Conservation (phyloP, 1,139 yeast genomes). For the Magnusiomyces suaveolens region DNA sequence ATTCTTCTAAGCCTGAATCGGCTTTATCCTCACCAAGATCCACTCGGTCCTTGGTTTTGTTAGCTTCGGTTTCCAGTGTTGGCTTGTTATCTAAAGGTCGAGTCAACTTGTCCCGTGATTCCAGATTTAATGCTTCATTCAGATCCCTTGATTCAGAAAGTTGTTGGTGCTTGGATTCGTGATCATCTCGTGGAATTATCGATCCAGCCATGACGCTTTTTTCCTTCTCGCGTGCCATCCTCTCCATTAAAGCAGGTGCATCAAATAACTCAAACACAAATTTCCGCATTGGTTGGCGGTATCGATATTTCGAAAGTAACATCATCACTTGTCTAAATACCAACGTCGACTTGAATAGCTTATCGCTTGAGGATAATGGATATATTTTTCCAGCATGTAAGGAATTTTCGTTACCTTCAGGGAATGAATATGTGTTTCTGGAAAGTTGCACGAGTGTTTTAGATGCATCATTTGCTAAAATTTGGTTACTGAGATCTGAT, state of each 20-base stretch:
- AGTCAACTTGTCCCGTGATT: neutral
- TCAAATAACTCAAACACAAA: constrained; percentile 63
- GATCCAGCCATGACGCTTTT: neutral
- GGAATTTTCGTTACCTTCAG: neutral
- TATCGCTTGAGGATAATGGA: neutral
- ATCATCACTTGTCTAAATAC: constrained; percentile 53
- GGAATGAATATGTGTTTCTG: constrained; percentile 23
- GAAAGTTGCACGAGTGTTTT: constrained; percentile 52
- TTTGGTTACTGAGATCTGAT: constrained; percentile 54
- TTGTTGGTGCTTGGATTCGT: neutral
- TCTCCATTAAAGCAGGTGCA: constrained; percentile 48
- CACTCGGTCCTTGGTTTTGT: neutral
- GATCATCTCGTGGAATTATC: neutral
- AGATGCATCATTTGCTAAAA: constrained; percentile 55
- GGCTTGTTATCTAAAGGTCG: neutral
- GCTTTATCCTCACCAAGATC: neutral
- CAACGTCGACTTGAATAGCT: constrained; percentile 43
- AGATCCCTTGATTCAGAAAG: neutral
- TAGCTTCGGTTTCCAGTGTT: neutral
- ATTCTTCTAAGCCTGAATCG: neutral
- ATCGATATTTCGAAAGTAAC: constrained; percentile 57
- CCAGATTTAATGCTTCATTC: neutral
- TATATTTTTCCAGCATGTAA: constrained; percentile 38
- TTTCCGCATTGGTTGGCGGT: constrained; percentile 52
- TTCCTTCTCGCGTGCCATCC: neutral